A percentile compares a stretch with the other conserved stretches of the same genome.
These are phyloP conservation scores for Ehretia macrophylla DNA, from an alignment of 257 asterid genomes.

Conservation along the genomic window DNA sequence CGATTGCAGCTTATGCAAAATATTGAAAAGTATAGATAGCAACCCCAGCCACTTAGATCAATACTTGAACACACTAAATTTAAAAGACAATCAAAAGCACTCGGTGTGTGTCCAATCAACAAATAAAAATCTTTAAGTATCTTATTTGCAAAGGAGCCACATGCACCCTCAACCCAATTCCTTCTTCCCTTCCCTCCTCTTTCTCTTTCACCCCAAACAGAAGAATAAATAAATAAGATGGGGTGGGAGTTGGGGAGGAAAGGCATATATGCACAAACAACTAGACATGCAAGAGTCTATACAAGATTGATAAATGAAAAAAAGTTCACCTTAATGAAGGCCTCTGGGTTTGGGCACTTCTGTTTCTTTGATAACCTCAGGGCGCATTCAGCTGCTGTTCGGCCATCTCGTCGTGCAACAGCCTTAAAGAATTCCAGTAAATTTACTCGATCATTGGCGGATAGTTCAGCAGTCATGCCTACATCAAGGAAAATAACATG, in stretches of 20 bases:
- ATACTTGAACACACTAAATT: background rate
- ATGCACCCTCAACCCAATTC: too few species aligned
- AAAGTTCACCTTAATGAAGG: conserved; percentile 54
- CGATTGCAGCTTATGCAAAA: too few species aligned
- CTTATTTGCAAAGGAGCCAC: too few species aligned
- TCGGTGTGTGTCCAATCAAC: too few species aligned
- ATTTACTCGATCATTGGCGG: conserved; percentile 50
- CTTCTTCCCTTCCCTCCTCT: too few species aligned
- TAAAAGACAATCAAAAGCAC: background rate
- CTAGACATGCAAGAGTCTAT: background rate
- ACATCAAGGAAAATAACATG: conserved; percentile 71
- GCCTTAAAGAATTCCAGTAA: conserved; percentile 67
- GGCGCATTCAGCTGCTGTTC: conserved; percentile 60
- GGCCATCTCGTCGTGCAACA: conserved; percentile 75
- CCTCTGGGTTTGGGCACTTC: conserved; percentile 75
- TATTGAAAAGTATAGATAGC: too few species aligned
- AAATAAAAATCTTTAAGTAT: too few species aligned
- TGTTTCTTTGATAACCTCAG: conserved; percentile 60
- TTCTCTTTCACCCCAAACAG: too few species aligned
- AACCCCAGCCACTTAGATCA: too few species aligned
- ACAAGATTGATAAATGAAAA: conserved; percentile 8
- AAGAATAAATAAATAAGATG: too few species aligned
- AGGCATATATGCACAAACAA: too few species aligned
- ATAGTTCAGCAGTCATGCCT: conserved; percentile 89
- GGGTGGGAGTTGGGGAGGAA: background rate